A percentile compares a stretch with the other conserved stretches of the same genome.
Conservation (phyloP, 176 grass and related monocot genomes). For the sorghum (Sorghum bicolor) region DNA sequence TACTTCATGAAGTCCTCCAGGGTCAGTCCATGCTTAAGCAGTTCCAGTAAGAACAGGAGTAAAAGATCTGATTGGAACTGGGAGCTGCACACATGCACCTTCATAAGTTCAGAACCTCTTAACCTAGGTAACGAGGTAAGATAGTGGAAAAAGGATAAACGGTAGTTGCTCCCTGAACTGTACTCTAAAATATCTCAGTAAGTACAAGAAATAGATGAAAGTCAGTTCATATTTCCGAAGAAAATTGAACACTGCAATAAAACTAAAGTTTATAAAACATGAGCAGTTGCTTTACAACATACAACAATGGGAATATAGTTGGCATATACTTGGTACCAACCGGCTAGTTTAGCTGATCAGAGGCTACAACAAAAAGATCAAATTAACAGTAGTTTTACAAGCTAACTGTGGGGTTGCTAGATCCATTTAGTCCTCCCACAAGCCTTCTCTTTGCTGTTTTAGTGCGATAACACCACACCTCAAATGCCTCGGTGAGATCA, state of each 20-base stretch:
- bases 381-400: constrained; percentile 38
- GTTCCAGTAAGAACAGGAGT: background rate
- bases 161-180: constrained; percentile 1
- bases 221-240: background rate
- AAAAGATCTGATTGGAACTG: constrained; percentile 5
- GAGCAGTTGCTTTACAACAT: constrained; percentile 32
- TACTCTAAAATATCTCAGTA: background rate
- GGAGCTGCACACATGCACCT: background rate
- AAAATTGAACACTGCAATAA: constrained; percentile 16
- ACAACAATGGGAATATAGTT: constrained; percentile 35
- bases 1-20: background rate
- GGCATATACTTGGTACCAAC: constrained; percentile 40
- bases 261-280: constrained; percentile 26
- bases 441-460: constrained; percentile 83
- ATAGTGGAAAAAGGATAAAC: background rate
- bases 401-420: constrained; percentile 48
- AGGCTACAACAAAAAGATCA: constrained; percentile 29
- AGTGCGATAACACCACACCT: constrained; percentile 89
- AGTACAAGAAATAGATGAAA: constrained; percentile 12
- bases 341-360: constrained; percentile 11
- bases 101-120: background rate
- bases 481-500: constrained; percentile 93
- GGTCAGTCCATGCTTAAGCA: constrained; percentile 14
- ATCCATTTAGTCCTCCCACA: constrained; percentile 40
- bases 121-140: background rate